These are phyloP conservation scores for Tritrichomonas foetus DNA, from an alignment of 208 protist genomes.

Conservation along the genomic window DNA sequence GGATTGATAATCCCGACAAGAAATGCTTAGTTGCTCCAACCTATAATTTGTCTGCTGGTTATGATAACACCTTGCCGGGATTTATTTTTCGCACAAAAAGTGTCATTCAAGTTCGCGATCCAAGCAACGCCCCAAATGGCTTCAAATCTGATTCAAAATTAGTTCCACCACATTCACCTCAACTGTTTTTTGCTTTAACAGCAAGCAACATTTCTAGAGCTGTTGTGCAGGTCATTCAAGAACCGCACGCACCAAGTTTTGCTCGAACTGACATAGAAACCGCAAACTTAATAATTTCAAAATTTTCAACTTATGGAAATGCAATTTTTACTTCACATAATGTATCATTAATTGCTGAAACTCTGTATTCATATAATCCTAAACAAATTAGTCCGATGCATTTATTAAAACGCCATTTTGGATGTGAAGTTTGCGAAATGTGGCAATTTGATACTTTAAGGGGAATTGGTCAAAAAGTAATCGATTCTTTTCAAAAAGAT, in stretches of 20 bases:
- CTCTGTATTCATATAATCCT: background rate
- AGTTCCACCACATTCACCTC: background rate
- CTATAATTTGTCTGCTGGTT: background rate
- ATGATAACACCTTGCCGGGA: slow-evolving; percentile 6
- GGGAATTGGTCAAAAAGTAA: background rate
- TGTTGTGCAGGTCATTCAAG: background rate
- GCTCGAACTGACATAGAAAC: background rate
- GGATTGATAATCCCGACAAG: background rate
- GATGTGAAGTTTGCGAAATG: background rate
- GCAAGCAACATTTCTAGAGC: background rate
- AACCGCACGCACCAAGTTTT: background rate
- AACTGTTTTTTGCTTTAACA: background rate
- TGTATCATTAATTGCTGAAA: background rate
- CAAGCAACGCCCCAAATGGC: background rate
- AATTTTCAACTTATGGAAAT: slow-evolving; percentile 34
- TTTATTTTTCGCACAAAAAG: background rate
- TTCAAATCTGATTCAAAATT: background rate
- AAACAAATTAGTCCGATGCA: background rate
- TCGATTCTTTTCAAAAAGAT: background rate
- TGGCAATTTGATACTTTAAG: background rate
- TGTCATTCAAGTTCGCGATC: background rate
- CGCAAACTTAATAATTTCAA: background rate
- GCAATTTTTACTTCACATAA: background rate
- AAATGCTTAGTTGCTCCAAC: background rate
- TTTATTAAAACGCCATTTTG: background rate